Percentiles rank a stretch among this genome's conserved stretches.
Evolutionary conservation across 2,329 filamentous ascomycete species (phyloP).

Genomic region (Colletotrichum gigasporum): DNA sequence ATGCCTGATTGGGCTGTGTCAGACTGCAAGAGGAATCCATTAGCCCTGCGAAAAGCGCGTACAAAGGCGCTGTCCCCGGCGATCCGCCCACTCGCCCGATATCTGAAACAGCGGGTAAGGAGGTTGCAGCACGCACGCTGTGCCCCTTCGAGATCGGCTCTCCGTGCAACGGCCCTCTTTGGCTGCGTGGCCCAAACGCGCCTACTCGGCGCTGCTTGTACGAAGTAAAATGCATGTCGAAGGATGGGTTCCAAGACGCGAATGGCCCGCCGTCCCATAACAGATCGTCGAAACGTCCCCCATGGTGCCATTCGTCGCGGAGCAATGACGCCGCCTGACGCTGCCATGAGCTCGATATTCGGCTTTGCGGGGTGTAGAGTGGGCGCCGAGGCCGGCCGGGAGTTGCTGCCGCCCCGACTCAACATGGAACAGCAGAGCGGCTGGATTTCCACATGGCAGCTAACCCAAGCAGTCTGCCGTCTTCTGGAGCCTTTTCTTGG

Average conservation of each 20-base stretch:
- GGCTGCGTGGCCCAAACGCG: not conserved
- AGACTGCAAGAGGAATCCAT: slow-evolving; percentile 8
- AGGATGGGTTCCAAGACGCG: slow-evolving; percentile 2
- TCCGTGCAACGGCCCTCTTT: not conserved
- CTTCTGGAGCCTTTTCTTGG: not conserved
- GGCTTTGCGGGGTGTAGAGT: slow-evolving; percentile 7
- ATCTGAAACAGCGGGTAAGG: slow-evolving; percentile 31
- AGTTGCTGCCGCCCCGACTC: not conserved
- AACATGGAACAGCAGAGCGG: not conserved
- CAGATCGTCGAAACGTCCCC: slow-evolving; percentile 20
- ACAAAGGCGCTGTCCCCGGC: slow-evolving; percentile 15
- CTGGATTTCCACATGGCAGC: slow-evolving; percentile 6
- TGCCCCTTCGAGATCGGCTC: slow-evolving; percentile 14
- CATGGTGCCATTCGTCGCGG: slow-evolving; percentile 1
- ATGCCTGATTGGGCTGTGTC: slow-evolving; percentile 1
- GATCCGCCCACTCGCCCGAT: slow-evolving; percentile 24
- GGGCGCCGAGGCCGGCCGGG: slow-evolving; percentile 5
- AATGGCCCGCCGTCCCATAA: not conserved
- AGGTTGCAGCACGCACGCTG: slow-evolving; percentile 19
- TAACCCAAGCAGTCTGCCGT: not conserved
- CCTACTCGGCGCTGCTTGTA: not conserved
- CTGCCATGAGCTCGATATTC: not conserved
- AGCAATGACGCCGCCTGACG: not conserved
- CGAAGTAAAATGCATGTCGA: slow-evolving; percentile 6
- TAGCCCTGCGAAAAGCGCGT: not conserved